A percentile compares a stretch with the other conserved stretches of the same genome.
phyloP scores from a whole-genome alignment of 2,329 filamentous ascomycete species.

The Ceratocystis variospora region DNA sequence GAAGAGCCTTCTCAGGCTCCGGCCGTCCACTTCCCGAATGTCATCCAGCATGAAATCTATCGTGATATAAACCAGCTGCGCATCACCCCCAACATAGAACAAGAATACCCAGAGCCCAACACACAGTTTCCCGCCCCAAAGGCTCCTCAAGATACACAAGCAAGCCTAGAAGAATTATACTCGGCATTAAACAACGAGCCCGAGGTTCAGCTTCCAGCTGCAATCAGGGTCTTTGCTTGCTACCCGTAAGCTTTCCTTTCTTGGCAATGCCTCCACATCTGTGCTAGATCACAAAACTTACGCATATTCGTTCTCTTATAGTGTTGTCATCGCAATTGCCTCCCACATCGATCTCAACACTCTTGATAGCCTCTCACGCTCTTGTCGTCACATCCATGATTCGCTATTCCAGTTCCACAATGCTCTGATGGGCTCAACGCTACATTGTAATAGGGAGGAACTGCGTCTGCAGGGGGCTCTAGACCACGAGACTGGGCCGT shows the following conservation, averaged over 20 bases:
- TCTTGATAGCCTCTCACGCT: constrained; percentile 67
- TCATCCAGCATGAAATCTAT: constrained; percentile 13
- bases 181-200: constrained; percentile 15
- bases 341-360: constrained; percentile 73
- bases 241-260: constrained; percentile 26
- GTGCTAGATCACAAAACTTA: not conserved
- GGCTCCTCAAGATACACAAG: constrained; percentile 7
- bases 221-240: constrained; percentile 25
- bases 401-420: constrained; percentile 66
- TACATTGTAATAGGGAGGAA: constrained; percentile 66
- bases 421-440: constrained; percentile 57
- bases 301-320: constrained; percentile 28
- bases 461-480: constrained; percentile 40
- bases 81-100: not conserved
- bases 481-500: constrained; percentile 33
- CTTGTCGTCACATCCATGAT: constrained; percentile 64
- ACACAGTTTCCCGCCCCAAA: not conserved
- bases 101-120: not conserved
- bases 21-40: constrained; percentile 10
- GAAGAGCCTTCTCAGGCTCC: constrained; percentile 20
- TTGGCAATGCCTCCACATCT: not conserved
- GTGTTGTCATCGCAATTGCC: constrained; percentile 63
- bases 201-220: constrained; percentile 12
- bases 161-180: constrained; percentile 15
- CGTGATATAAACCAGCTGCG: constrained; percentile 12